Base-by-base conservation (phyloP, 441 rosid genomes). In the Raphanus hybrid region DNA sequence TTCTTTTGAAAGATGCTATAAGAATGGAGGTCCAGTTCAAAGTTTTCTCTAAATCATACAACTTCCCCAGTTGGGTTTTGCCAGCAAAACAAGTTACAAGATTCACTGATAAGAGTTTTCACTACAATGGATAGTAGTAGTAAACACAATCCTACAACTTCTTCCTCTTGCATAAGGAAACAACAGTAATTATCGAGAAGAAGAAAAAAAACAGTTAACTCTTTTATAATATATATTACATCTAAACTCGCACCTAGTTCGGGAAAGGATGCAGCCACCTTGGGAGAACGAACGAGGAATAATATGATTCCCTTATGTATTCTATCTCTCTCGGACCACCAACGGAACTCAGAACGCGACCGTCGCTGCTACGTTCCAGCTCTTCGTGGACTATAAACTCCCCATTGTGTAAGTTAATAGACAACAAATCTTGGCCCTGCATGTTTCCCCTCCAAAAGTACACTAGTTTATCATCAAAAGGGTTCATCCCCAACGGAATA, bases 351-450 rank as follows among this genome's bases (percentile, higher is more conserved):
- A 70, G 64, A 58, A 14, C 3, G n/a, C 16, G 55, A n/a, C 65
- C 65, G 23, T 70, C 12, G 12, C 64, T 69, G 35, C 52, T 34
- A 57, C 52, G 64, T 55, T 69, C 73, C 45, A 69, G 8, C 20
- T 52, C 57, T 52, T 14, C 57, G 57, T 52, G 57, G 59, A 54
- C 59, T 8, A 5, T 54, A 16, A 54, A 54, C 4, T 54, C 26
- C 26, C 11, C 63, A 1, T 16, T 34, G 34, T 14, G 34, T 2
- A 64, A 18, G 29, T 37, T 15, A 55, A 55, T 3, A 18, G 61
- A 55, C 61, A 55, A 55, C 61, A 55, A 18, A 55, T 18, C 5
- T 55, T 55, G 57, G 8, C 57, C 57, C 1, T 0, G 4, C 61
- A 1, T 2, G 9, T 7, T 8, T 9, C 29, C 61, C 61, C 52